Conservation (phyloP, 2,329 filamentous ascomycete species). For the Penicillium polonicum region DNA sequence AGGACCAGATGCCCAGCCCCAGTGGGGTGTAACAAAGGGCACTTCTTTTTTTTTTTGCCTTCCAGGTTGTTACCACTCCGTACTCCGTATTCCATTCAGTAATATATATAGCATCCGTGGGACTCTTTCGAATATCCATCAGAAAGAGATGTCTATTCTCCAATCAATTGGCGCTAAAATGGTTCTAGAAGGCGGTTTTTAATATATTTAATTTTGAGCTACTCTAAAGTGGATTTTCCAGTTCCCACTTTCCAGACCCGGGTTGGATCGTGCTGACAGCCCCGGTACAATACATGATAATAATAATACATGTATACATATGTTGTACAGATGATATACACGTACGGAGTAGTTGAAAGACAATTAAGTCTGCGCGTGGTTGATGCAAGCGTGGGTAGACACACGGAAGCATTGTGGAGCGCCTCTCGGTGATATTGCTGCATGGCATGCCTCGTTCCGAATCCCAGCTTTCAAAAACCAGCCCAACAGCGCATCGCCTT, state of each 20-base stretch:
- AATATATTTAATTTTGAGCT: constrained; percentile 4
- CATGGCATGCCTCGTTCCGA: neutral
- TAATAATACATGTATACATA: neutral
- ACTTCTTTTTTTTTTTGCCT: neutral
- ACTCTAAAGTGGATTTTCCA: constrained; percentile 7
- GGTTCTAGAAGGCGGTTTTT: constrained; percentile 25
- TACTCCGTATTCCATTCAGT: neutral
- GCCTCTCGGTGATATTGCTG: neutral
- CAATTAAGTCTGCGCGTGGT: constrained; percentile 2
- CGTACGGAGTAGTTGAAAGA: neutral
- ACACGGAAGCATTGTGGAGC: neutral
- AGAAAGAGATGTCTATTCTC: neutral
- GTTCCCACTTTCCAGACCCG: constrained; percentile 9
- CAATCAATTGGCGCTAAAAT: constrained; percentile 13
- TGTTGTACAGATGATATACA: neutral
- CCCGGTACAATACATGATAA: constrained; percentile 1
- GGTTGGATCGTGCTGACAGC: constrained; percentile 15
- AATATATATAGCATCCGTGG: constrained; percentile 5
- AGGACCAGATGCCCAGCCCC: constrained; percentile 7
- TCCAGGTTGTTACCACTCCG: neutral
- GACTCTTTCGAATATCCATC: neutral
- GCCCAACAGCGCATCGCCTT: neutral
- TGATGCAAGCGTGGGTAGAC: constrained; percentile 3
- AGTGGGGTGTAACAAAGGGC: constrained; percentile 2
- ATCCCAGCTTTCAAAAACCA: neutral